Base-by-base conservation (phyloP, 371 early-diverging fungal species). In the Rhizomucor miehei region DNA sequence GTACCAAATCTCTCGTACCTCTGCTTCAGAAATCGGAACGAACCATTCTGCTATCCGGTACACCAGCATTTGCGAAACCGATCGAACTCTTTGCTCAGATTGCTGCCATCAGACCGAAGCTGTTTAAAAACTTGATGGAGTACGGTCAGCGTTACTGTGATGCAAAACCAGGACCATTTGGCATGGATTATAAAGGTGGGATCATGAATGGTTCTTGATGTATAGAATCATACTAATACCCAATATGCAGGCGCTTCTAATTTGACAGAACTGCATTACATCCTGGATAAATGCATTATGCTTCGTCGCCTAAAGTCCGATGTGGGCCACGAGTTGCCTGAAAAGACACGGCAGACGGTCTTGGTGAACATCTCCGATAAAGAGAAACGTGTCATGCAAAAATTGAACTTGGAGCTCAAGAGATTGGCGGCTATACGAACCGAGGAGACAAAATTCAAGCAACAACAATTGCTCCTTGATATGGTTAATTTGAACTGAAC, bases 71-170 rank as follows among this genome's bases (percentile, higher is more conserved):
- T 12, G 77, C 81, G 24, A 67, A 82, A 44, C 88, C 90, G 3
- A 41, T 75, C 0, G 89, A 89, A 49, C 62, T 90, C 6, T 89
- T 60, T 56, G 58, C 85, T 9, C 81, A 81, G 46, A 56, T 89
- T 16, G 52, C 48, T n/a, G 66, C 76, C 0, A 48, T 88, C 20
- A 51, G 68, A 35, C 64, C 64, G 21, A 48, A 44, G 2, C 9
- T 71, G 2, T 86, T 82, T 60, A 54, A 70, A 0, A 62, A 47
- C 13, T 59, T 75, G 17, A 29, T 48, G 11, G 56, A 66, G 23
- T 90, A 72, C 67, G 77, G 79, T 9, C 57, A 63, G 20, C 66
- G 88, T 8, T 90, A 88, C 62, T 89, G 90, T 44, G 54, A 69
- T 44, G 76, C 65, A 16, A 67, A 48, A 54, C 40, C 49, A 9